Base-by-base conservation (phyloP, 345 rosid genomes). In the Populus simonii region DNA sequence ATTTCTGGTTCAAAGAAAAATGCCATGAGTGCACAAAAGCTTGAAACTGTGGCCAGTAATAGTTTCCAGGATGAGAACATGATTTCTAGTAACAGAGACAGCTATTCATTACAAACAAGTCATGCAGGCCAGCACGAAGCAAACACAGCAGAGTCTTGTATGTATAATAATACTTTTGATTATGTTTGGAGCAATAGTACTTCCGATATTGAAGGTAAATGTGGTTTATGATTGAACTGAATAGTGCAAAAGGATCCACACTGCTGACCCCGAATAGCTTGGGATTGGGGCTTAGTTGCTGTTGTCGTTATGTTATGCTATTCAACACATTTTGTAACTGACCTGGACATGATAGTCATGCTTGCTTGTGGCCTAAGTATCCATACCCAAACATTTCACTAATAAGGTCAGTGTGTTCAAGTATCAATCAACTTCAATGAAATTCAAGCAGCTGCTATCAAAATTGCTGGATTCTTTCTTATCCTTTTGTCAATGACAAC, bases 1-100 rank as follows among this genome's bases (percentile, higher is more conserved):
- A 72, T 82, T 68, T 39, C 57, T 74, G 74, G 18, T 71, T 80
- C 80, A 33, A 82, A 82, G 79, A 78, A 78, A 70, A 81, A 76
- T 43, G 78, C 75, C 12, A 80, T 72, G 51, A 78, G 72, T 78
- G 75, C 65, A 39, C 57, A 43, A n/a, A 76, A 68, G 33, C 76
- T 63, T 27, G 80, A 78, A 66, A 75, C 78, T 63, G 57, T 77
- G 59, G 59, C 76, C 47, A 53, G 74, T 72, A 63, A 65, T 11
- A 66, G 75, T 80, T 35, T 23, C 69, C 68, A 36, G 45, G 80
- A 78, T 45, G 79, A 80, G 15, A 78, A 71, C 27, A 38, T 43
- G 22, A 74, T 70, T 43, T 76, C 66, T 59, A 71, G 71, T 74
- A 68, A 67, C 31, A 79, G 59, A 23, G 78, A 77, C 57, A 33